phyloP scores from a whole-genome alignment of 495 filamentous ascomycete species.

The Xanthoparmelia taractica region DNA sequence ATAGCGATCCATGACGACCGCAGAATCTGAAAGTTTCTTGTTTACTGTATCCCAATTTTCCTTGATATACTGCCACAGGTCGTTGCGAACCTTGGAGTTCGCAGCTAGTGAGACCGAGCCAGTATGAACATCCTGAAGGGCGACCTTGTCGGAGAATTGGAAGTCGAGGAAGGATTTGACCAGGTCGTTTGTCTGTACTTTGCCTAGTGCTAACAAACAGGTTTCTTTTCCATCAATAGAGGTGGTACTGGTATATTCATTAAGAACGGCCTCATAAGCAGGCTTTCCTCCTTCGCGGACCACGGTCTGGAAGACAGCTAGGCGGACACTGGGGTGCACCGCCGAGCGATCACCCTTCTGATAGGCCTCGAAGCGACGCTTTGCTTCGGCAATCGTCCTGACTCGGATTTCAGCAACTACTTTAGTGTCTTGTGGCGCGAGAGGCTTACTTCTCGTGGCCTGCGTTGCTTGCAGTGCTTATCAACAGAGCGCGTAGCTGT shows the following conservation, averaged over 20 bases:
- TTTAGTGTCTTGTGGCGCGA: constrained; percentile 1
- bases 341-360: constrained; percentile 56
- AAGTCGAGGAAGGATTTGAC: constrained; percentile 65
- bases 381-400: constrained; percentile 61
- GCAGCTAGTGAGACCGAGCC: constrained; percentile 61
- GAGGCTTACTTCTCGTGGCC: constrained; percentile 59
- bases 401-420: constrained; percentile 24
- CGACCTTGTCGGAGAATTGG: constrained; percentile 67
- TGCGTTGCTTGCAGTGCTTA: constrained; percentile 62
- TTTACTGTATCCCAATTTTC: constrained; percentile 65
- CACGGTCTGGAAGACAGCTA: constrained; percentile 70
- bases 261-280: constrained; percentile 66
- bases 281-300: constrained; percentile 57
- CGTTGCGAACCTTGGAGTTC: constrained; percentile 59
- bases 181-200: constrained; percentile 59
- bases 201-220: constrained; percentile 66
- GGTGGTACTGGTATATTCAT: constrained; percentile 71
- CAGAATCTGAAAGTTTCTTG: constrained; percentile 64
- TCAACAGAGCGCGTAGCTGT: constrained; percentile 72
- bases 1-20: constrained; percentile 82
- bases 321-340: constrained; percentile 71
- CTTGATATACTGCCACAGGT: constrained; percentile 78
- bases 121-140: constrained; percentile 78
- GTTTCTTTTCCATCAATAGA: constrained; percentile 88
- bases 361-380: constrained; percentile 68